Conservation (phyloP, 495 filamentous ascomycete genomes). For the Annulohypoxylon bovei region DNA sequence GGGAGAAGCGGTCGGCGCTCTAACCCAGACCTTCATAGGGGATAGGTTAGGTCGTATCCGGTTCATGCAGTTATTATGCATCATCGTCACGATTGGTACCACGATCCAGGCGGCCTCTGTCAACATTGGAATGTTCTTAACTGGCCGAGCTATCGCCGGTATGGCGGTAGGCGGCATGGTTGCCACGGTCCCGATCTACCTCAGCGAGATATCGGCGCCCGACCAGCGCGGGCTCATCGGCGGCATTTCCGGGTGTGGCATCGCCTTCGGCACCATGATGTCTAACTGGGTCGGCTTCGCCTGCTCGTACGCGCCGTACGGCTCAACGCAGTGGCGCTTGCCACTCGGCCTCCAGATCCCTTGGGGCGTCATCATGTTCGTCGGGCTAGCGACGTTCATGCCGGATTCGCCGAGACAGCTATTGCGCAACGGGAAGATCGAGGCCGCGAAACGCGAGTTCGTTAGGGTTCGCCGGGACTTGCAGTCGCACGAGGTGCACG, state of each 20-base stretch:
- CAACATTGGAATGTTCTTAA: conserved; percentile 70
- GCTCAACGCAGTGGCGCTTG: conserved; percentile 64
- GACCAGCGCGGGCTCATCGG: conserved; percentile 65
- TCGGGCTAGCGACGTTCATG: conserved; percentile 67
- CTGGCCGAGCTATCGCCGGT: conserved; percentile 65
- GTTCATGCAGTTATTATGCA: conserved; percentile 67
- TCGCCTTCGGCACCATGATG: conserved; percentile 67
- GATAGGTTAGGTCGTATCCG: conserved; percentile 67
- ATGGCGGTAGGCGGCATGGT: conserved; percentile 66
- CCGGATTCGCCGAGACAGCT: conserved; percentile 67
- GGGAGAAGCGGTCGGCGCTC: conserved; percentile 64
- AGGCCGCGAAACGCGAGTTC: conserved; percentile 62
- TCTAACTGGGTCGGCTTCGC: conserved; percentile 69
- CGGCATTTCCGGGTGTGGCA: conserved; percentile 67
- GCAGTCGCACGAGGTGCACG: conserved; percentile 56
- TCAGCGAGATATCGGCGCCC: conserved; percentile 66
- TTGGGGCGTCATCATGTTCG: conserved; percentile 67
- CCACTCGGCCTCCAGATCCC: conserved; percentile 68
- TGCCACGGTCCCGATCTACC: conserved; percentile 67
- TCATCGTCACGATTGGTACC: conserved; percentile 66
- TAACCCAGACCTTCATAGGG: conserved; percentile 63
- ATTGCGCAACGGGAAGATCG: conserved; percentile 62
- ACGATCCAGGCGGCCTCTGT: conserved; percentile 66
- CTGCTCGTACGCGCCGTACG: conserved; percentile 65
- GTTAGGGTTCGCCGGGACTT: conserved; percentile 60